Evolutionary conservation across 768 basidiomycete genomes (phyloP).

Genomic region (Chlorophyllum brunneum): DNA sequence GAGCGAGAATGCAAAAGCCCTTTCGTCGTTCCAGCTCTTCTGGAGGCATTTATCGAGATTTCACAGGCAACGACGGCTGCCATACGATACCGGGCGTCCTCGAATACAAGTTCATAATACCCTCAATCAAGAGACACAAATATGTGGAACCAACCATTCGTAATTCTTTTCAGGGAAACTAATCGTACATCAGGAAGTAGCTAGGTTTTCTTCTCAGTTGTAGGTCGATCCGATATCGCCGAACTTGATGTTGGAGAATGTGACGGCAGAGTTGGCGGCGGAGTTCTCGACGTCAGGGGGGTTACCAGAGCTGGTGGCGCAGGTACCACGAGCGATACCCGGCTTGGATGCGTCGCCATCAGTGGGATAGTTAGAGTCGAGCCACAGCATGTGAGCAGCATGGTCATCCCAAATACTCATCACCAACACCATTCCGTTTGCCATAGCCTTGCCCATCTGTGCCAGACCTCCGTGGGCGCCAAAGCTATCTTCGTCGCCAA

Average conservation of each 20-base stretch:
- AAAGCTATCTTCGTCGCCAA: slow-evolving; percentile 20
- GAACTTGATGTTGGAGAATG: slow-evolving; percentile 21
- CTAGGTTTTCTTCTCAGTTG: background rate
- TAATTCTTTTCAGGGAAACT: background rate
- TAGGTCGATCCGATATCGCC: slow-evolving; percentile 18
- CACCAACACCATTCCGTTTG: slow-evolving; percentile 35
- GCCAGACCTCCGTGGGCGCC: slow-evolving; percentile 16
- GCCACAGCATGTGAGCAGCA: slow-evolving; percentile 37
- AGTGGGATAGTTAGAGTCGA: slow-evolving; percentile 34
- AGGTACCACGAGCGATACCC: slow-evolving; percentile 20
- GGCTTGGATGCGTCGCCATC: slow-evolving; percentile 16
- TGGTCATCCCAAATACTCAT: slow-evolving; percentile 29
- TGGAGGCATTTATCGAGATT: slow-evolving; percentile 49
- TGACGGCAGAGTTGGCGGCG: slow-evolving; percentile 16
- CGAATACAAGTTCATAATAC: background rate
- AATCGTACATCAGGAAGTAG: background rate
- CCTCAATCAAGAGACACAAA: background rate
- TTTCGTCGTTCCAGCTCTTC: slow-evolving; percentile 53
- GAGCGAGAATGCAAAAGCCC: slow-evolving; percentile 46
- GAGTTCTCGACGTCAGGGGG: slow-evolving; percentile 15
- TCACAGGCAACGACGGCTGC: slow-evolving; percentile 39
- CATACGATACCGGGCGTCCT: slow-evolving; percentile 10
- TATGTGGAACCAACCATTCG: background rate
- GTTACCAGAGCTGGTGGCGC: slow-evolving; percentile 16
- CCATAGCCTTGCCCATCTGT: slow-evolving; percentile 16